phyloP scores from a whole-genome alignment of 2,329 filamentous ascomycete species.

The Paracorniculantispora psalliotae region DNA sequence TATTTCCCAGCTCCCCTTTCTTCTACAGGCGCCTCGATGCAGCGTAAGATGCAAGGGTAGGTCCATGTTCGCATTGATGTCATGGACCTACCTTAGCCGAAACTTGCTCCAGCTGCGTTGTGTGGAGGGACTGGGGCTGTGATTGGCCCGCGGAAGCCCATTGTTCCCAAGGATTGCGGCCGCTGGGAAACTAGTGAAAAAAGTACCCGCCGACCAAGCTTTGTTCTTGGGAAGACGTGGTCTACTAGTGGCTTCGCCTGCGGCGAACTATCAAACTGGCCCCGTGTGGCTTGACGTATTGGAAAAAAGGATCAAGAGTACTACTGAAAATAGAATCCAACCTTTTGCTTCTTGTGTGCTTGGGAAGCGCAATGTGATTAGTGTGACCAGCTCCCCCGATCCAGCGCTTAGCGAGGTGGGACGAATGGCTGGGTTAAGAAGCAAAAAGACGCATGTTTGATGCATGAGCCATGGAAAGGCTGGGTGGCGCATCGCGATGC shows the following conservation, averaged over 20 bases:
- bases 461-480: background rate
- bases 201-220: background rate
- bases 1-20: background rate
- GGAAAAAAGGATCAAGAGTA: background rate
- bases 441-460: background rate
- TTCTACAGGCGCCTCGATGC: background rate
- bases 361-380: background rate
- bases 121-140: background rate
- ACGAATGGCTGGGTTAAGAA: background rate
- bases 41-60: conserved; percentile 6
- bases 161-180: background rate
- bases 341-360: background rate
- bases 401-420: background rate
- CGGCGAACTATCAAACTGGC: background rate
- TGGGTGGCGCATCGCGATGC: background rate
- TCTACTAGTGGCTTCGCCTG: background rate
- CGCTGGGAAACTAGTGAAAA: background rate
- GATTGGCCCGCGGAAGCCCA: background rate
- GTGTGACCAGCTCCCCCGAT: background rate
- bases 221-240: background rate
- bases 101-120: background rate
- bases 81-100: conserved; percentile 3
- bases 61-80: conserved; percentile 8
- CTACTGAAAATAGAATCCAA: background rate
- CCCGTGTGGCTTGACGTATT: background rate